Evolutionary conservation across 1,139 yeast species (phyloP), one percentile per base, ranked within the genome.

Genomic region (Geotrichum restrictum): DNA sequence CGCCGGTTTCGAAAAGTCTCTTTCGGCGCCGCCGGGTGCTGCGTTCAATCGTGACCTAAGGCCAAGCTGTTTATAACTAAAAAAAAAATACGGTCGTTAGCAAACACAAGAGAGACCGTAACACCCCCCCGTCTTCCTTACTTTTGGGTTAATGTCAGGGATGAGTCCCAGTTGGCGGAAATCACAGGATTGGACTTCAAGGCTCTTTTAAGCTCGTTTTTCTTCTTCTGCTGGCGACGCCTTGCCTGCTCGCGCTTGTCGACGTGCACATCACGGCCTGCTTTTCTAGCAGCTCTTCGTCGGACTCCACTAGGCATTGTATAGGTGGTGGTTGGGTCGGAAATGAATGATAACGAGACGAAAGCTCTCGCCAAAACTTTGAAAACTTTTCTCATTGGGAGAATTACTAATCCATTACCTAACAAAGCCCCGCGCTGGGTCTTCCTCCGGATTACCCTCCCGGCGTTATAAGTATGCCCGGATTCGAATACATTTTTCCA

Each of bases 101-200:
- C 22, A 37, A 5, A 21, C 6, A 37, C 19, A 18, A 21, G 29
- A 38, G 31, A 10, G 42, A 3, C 42, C 8, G 6, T 14, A n/a
- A n/a, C n/a, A n/a, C n/a, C n/a, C 24, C 4, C 10, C 3, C 18
- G 7, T 7, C 8, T 14, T 34, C 41, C 53, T 27, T 53, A 49
- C 51, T 93, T 93, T 66, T 93, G 98, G 54, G 82, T 78, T 55
- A 91, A 72, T 0, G 98, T 91, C 58, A 85, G 75, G 21, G 80
- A 78, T 57, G 82, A 78, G 70, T 93, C 96, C 98, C 98, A 93
- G 69, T 89, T 80, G 33, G 82, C 87, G 6, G 88, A 94, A 59
- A 93, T 86, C 60, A 93, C 79, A 2, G 95, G 88, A 66, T 88
- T 87, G 0, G 53, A 22, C 55, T 57, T 38, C 7, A 50, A 34